phyloP scores from a whole-genome alignment of 208 protist genomes.

The Crithidia thermophila region DNA sequence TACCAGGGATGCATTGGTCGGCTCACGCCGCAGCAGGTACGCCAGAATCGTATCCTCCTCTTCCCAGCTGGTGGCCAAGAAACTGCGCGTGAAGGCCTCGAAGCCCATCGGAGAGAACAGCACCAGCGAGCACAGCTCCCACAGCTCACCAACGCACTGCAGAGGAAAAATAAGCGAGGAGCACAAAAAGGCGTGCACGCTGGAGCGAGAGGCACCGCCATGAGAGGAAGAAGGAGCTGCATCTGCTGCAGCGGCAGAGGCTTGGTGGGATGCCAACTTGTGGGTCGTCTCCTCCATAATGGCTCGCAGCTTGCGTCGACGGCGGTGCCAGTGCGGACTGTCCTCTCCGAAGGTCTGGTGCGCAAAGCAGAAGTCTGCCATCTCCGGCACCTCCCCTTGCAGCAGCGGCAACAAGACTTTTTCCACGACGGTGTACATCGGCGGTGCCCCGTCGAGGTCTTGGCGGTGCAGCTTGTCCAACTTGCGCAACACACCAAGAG shows the following conservation, averaged over 20 bases:
- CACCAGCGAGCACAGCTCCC: conserved; percentile 65
- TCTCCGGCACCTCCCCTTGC: conserved; percentile 30
- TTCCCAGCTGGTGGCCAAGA: conserved; percentile 61
- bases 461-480: conserved; percentile 43
- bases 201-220: not conserved
- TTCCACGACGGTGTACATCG: conserved; percentile 12
- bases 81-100: conserved; percentile 53
- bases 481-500: conserved; percentile 54
- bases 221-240: not conserved
- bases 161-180: conserved; percentile 77
- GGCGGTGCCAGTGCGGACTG: conserved; percentile 30
- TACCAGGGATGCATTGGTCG: conserved; percentile 69
- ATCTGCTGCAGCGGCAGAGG: not conserved
- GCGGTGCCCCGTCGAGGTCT: conserved; percentile 31
- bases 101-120: conserved; percentile 54
- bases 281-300: conserved; percentile 14
- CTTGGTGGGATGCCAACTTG: not conserved
- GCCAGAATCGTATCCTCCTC: conserved; percentile 65
- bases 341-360: conserved; percentile 16
- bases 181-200: conserved; percentile 28
- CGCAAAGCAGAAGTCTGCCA: conserved; percentile 17
- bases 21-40: conserved; percentile 69
- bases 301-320: conserved; percentile 19
- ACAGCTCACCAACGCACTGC: conserved; percentile 72
- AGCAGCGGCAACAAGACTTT: conserved; percentile 30